Conservation (phyloP, 345 rosid species). For the Moricandia moricandioides region DNA sequence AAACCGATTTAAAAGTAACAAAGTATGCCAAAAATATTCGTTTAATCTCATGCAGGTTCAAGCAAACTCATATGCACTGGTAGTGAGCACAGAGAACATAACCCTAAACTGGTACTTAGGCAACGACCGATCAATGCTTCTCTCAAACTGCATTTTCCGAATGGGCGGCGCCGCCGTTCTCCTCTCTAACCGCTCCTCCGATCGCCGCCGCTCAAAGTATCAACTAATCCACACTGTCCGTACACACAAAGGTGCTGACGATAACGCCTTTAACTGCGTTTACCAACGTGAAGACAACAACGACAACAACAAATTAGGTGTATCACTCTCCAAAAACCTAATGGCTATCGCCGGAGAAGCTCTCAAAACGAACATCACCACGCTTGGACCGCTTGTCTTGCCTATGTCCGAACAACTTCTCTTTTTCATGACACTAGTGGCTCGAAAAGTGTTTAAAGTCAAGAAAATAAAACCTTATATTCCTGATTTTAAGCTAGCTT, state of each 20-base stretch:
- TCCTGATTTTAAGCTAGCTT: slow-evolving; percentile 68
- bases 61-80: slow-evolving; percentile 55
- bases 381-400: slow-evolving; percentile 63
- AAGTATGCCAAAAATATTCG: background rate
- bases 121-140: slow-evolving; percentile 57
- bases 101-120: slow-evolving; percentile 52
- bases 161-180: slow-evolving; percentile 59
- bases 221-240: slow-evolving; percentile 58
- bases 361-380: slow-evolving; percentile 57
- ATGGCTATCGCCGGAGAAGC: slow-evolving; percentile 64
- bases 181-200: slow-evolving; percentile 47
- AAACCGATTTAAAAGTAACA: background rate
- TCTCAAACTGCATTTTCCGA: slow-evolving; percentile 56
- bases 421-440: slow-evolving; percentile 44
- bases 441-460: slow-evolving; percentile 44
- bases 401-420: slow-evolving; percentile 62
- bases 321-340: slow-evolving; percentile 55
- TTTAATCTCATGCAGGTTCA: slow-evolving; percentile 38
- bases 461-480: slow-evolving; percentile 59
- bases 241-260: slow-evolving; percentile 63
- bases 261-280: slow-evolving; percentile 47
- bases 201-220: slow-evolving; percentile 48
- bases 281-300: slow-evolving; percentile 51
- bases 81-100: slow-evolving; percentile 58
- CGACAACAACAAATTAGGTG: slow-evolving; percentile 34